These are phyloP conservation scores for Petunia secreta DNA, from an alignment of 257 asterid species.

Conservation along the genomic window DNA sequence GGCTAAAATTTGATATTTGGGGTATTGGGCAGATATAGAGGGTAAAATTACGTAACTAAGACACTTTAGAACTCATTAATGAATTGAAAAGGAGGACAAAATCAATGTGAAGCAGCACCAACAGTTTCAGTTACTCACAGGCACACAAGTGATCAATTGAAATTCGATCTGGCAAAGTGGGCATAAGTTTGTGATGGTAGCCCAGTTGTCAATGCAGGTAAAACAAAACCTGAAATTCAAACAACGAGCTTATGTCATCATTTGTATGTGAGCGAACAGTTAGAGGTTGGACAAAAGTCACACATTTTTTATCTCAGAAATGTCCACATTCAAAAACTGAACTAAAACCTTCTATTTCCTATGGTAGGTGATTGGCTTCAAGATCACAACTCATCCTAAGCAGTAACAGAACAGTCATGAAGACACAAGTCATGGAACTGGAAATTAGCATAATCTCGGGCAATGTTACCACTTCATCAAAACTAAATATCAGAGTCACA, in stretches of 20 bases:
- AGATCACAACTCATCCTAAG: background rate
- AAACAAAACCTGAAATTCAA: slow-evolving; percentile 93
- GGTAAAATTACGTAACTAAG: background rate
- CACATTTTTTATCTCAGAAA: slow-evolving; percentile 19
- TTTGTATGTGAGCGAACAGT: slow-evolving; percentile 32
- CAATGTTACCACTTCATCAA: background rate
- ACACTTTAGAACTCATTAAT: background rate
- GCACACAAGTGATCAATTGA: slow-evolving; percentile 98
- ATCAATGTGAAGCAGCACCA: slow-evolving; percentile 18
- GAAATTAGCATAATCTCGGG: background rate
- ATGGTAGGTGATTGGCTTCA: background rate
- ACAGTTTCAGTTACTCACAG: slow-evolving; percentile 65
- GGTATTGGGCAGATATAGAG: no score
- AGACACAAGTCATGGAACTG: background rate
- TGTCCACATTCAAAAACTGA: slow-evolving; percentile 21
- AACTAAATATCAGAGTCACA: background rate
- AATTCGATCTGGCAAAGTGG: slow-evolving; percentile 98
- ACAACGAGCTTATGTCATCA: slow-evolving; percentile 27
- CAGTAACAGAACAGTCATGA: background rate
- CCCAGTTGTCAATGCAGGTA: slow-evolving; percentile 99
- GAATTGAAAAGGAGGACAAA: slow-evolving; percentile 3
- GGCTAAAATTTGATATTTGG: no score
- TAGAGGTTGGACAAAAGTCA: slow-evolving; percentile 19
- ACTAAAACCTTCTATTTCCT: background rate
- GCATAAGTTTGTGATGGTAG: slow-evolving; percentile 92